Base-by-base conservation (phyloP, 1,284 basidiomycete genomes). In the Cystobasidiaceae sp. region DNA sequence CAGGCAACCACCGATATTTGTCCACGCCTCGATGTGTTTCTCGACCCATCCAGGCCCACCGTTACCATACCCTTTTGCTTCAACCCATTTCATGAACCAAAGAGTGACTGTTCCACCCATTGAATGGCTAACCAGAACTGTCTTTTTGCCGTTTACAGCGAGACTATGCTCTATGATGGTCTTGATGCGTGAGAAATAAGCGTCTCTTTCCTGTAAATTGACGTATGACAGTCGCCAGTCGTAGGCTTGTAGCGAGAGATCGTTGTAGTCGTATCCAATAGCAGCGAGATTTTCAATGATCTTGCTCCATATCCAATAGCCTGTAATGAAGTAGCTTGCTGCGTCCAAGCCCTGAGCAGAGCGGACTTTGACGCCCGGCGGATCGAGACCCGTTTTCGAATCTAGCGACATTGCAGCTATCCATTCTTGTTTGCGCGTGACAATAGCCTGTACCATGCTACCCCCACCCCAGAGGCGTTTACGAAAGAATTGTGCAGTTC, bases 1-100 rank as follows among this genome's bases (percentile, higher is more conserved):
- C 78, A 94, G 84, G 7, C 93, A 90, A 1, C 94, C 94, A 1
- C 87, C 90, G 66, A 97, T 85, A 50, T 68, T 64, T 19, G 66
- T 68, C 68, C 77, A 77, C 5, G 74, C 73, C 46, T 76, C 74
- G 21, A 80, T 72, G 68, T 80, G 78, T n/a, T 74, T 88, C 80
- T 97, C 93, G 17, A 96, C 90, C 96, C 96, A 99, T 32, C 83
- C 80, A 1, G 85, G 79, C 1, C 94, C 96, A 17, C 92, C 94
- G 3, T 85, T 84, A 4, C 94, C 94, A 71, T 88, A 88, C 2
- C 77, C 69, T 62, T 74, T 76, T 0, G 90, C 87, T 77, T 99
- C 96, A 0, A 96, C 93, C 96, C 94, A 97, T 45, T 59, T 69
- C 32, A 67, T 21, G 59, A 69, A 71, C 37, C 39, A 63, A 19